Evolutionary conservation across 768 basidiomycete species (phyloP), one percentile per base, ranked within the genome.

Genomic region (Steccherinum ochraceum): DNA sequence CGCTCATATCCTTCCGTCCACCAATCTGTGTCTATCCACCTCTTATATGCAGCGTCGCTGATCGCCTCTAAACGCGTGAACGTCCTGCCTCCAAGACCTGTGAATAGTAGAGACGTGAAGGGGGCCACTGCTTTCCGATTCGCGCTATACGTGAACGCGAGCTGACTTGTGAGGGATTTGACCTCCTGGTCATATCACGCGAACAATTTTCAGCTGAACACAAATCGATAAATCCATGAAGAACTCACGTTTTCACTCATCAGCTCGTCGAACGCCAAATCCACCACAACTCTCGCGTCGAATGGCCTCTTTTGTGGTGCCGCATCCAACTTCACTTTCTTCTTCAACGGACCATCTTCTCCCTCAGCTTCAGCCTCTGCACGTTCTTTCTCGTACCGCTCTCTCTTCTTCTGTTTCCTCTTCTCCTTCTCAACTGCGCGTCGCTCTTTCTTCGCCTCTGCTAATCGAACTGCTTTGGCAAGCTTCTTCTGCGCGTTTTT

Each of bases 251-350:
- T 91, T 55, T 95, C 92, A 51, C 73, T 82, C 95, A 98, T 97
- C 69, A 84, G 73, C 41, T 93, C 80, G 64, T 98, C 94, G 65
- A 96, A 97, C 7, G 84, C 91, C 16, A 97, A 74, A 70, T 99
- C 96, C 18, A 98, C 66, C 26, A 91, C 80, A 2, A 93, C 76
- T 52, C 75, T 77, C 19, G 86, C 89, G 4, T 79, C 75, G 52
- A 68, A 62, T 50, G 61, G 53, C 27, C 50, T 53, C 51, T 54
- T 51, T 42, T n/a, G n/a, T n/a, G 61, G 59, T 5, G 58, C 65
- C 56, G 53, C 61, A 60, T 41, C 62, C 56, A 50, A 61, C 56
- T 21, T 67, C 59, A 42, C 59, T 62, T 66, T 72, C 72, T 72
- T 78, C 56, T 62, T 69, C 57, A 59, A 67, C 55, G 67, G 55